Percentiles rank a stretch among this genome's conserved stretches.
phyloP scores from a whole-genome alignment of 768 basidiomycete genomes.

The Lanmaoa pseudosensibilis region DNA sequence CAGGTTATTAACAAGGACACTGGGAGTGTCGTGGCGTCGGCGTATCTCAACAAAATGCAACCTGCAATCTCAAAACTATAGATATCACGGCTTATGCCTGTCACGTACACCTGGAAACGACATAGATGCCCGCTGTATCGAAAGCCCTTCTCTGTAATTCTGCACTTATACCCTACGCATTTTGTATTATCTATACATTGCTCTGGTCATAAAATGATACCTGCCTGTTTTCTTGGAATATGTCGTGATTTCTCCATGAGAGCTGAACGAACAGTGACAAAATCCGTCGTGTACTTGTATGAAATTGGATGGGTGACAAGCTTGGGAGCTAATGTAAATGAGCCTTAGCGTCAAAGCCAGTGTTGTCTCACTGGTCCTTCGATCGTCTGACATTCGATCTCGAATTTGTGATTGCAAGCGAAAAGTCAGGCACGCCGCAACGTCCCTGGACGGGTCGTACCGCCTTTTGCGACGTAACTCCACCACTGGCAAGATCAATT shows the following conservation, averaged over 20 bases:
- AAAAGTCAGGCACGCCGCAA: background rate
- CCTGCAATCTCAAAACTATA: slow-evolving; percentile 52
- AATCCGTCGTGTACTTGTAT: no score
- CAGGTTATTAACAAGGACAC: slow-evolving; percentile 61
- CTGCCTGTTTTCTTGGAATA: slow-evolving; percentile 8
- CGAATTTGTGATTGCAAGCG: background rate
- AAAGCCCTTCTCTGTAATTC: slow-evolving; percentile 16
- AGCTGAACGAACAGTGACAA: background rate
- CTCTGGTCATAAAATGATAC: slow-evolving; percentile 2
- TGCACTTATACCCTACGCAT: slow-evolving; percentile 22
- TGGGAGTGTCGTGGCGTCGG: slow-evolving; percentile 62
- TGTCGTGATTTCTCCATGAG: background rate
- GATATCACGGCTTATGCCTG: slow-evolving; percentile 3
- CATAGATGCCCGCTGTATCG: slow-evolving; percentile 26
- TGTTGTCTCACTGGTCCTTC: background rate
- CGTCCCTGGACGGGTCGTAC: background rate
- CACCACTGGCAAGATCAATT: background rate
- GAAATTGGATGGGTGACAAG: background rate
- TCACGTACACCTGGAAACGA: slow-evolving; percentile 13
- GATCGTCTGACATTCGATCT: background rate
- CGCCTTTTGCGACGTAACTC: background rate
- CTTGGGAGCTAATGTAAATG: background rate
- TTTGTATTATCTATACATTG: slow-evolving; percentile 21
- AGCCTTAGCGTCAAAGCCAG: background rate
- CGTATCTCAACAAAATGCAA: slow-evolving; percentile 74